Conservation (phyloP, 495 filamentous ascomycete species). For the Penicillium egyptiacum region DNA sequence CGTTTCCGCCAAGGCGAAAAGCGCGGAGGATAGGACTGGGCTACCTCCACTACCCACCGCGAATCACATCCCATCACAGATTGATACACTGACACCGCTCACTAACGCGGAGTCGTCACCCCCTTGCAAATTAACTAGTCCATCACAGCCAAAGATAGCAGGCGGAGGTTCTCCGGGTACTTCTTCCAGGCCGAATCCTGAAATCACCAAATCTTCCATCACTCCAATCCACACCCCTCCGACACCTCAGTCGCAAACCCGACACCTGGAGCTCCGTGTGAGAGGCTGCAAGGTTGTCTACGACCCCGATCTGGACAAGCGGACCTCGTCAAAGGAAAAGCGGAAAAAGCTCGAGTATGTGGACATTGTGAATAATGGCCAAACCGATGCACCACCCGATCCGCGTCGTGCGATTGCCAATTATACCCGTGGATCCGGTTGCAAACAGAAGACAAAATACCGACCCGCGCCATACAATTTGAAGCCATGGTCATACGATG, state of each 20-base stretch:
- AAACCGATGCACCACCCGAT: conserved; percentile 70
- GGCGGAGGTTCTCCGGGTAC: conserved; percentile 25
- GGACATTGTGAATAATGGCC: conserved; percentile 62
- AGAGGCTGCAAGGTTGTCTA: conserved; percentile 69
- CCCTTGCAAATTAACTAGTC: conserved; percentile 56
- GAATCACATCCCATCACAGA: conserved; percentile 48
- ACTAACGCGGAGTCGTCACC: conserved; percentile 78
- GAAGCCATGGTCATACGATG: conserved; percentile 74
- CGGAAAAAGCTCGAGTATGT: conserved; percentile 70
- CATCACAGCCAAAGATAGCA: conserved; percentile 40
- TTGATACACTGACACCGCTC: conserved; percentile 69
- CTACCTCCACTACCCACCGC: conserved; percentile 20
- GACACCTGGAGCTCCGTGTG: conserved; percentile 56
- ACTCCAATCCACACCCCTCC: conserved; percentile 53
- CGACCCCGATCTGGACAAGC: conserved; percentile 71
- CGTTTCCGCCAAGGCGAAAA: conserved; percentile 61
- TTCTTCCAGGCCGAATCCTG: conserved; percentile 15
- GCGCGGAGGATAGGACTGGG: conserved; percentile 33
- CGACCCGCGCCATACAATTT: conserved; percentile 76
- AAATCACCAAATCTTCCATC: conserved; percentile 35
- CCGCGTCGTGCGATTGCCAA: conserved; percentile 69
- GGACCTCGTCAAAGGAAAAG: conserved; percentile 59
- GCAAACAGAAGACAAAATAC: conserved; percentile 71
- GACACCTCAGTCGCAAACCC: conserved; percentile 57
- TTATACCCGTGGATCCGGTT: conserved; percentile 55